These are phyloP conservation scores for Aspergillus quadrilineatus DNA, from an alignment of 2,329 filamentous ascomycete genomes.

Conservation along the genomic window DNA sequence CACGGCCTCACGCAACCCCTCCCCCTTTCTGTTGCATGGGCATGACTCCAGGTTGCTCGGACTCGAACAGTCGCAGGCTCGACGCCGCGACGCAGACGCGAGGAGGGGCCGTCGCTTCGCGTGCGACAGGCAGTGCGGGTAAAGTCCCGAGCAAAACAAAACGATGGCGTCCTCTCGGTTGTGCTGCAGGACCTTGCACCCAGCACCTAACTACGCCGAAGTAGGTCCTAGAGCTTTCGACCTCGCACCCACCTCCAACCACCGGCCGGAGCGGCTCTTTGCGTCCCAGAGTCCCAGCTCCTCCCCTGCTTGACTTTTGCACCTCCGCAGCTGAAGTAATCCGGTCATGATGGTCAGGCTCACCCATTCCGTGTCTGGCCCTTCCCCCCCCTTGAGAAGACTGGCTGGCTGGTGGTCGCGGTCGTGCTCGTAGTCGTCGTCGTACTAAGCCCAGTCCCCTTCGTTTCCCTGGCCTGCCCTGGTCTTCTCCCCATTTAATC, in stretches of 20 bases:
- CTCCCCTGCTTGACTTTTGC: slow-evolving; percentile 3
- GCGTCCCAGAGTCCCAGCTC: neutral
- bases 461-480: slow-evolving; percentile 19
- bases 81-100: neutral
- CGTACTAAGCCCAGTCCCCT: slow-evolving; percentile 13
- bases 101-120: neutral
- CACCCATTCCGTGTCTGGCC: slow-evolving; percentile 46
- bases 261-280: slow-evolving; percentile 7
- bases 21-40: slow-evolving; percentile 6
- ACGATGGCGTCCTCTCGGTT: neutral
- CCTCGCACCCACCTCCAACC: slow-evolving; percentile 5
- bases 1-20: slow-evolving; percentile 1
- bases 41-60: too few species aligned
- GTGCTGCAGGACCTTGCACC: neutral
- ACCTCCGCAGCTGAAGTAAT: slow-evolving; percentile 56
- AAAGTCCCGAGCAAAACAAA: neutral
- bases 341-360: slow-evolving; percentile 23
- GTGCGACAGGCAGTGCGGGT: slow-evolving; percentile 1
- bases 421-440: slow-evolving; percentile 11
- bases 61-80: neutral
- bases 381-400: slow-evolving; percentile 20
- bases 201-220: too few species aligned
- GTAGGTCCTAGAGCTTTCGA: slow-evolving; percentile 1
- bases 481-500: slow-evolving; percentile 25
- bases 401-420: slow-evolving; percentile 18